Percentiles rank a stretch among this genome's conserved stretches.
phyloP scores from a whole-genome alignment of 371 early-diverging fungal species.

The Apophysomyces sp. region DNA sequence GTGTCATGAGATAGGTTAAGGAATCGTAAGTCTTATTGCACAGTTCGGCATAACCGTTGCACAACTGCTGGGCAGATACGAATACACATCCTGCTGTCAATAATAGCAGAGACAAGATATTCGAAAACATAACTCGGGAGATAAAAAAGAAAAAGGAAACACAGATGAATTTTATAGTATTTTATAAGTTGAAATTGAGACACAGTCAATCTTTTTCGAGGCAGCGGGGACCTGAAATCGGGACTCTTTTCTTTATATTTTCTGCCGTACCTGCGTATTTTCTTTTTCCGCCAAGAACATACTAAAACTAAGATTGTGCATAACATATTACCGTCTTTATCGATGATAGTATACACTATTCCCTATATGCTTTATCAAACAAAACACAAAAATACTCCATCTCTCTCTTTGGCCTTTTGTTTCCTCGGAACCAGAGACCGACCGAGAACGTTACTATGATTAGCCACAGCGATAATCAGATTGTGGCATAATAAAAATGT shows the following conservation, averaged over 20 bases:
- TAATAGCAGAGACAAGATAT: not conserved
- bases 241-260: no score
- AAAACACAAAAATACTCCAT: no score
- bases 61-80: constrained; percentile 22
- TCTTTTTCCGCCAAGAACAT: not conserved
- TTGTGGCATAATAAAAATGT: not conserved
- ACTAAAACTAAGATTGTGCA: not conserved
- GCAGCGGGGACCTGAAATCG: no score
- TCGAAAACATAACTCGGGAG: not conserved
- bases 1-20: constrained; percentile 60
- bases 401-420: not conserved
- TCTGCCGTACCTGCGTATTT: not conserved
- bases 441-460: not conserved
- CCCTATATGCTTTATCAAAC: not conserved
- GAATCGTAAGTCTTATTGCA: constrained; percentile 56
- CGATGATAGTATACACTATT: not conserved
- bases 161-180: not conserved
- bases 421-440: not conserved
- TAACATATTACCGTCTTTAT: not conserved
- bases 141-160: not conserved
- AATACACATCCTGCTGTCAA: constrained; percentile 4
- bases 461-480: not conserved
- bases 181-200: no score
- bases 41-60: constrained; percentile 66
- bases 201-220: no score